These are phyloP conservation scores for Leonotis leonurus DNA, from an alignment of 257 asterid species.

Conservation along the genomic window DNA sequence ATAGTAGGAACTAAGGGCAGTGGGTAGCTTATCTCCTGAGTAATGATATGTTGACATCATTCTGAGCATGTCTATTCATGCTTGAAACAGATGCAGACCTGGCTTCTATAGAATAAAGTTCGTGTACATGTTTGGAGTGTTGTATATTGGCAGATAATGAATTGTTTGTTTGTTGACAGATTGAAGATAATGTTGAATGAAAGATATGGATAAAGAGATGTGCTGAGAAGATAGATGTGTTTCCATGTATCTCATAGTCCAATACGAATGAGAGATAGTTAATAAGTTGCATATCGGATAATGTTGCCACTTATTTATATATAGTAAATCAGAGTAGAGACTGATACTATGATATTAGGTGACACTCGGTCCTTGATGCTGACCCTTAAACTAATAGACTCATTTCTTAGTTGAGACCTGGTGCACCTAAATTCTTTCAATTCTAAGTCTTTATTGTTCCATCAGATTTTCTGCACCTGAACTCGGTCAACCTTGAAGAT, in stretches of 20 bases:
- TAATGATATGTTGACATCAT: not conserved
- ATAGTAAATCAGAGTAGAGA: not conserved
- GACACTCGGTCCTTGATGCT: not conserved
- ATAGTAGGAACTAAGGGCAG: not conserved
- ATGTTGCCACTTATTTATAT: not conserved
- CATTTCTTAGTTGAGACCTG: not conserved
- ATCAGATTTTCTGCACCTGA: not conserved
- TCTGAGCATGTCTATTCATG: not conserved
- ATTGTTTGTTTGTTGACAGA: constrained; percentile 18
- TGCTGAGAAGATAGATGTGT: constrained; percentile 27
- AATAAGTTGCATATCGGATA: not conserved
- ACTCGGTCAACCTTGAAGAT: not conserved
- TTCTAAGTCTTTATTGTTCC: not conserved
- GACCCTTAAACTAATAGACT: not conserved
- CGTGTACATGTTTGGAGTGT: not conserved
- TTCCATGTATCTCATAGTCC: constrained; percentile 15
- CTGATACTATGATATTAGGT: not conserved
- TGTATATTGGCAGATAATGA: constrained; percentile 13
- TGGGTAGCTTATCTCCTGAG: not conserved
- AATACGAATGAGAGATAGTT: not conserved
- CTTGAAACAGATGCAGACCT: not conserved
- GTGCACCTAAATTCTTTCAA: not conserved
- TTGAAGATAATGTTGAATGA: constrained; percentile 21
- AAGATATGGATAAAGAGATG: constrained; percentile 18
- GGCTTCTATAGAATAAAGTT: not conserved